Conservation (phyloP, 2,329 filamentous ascomycete species). For the Trichoderma semiorbis region DNA sequence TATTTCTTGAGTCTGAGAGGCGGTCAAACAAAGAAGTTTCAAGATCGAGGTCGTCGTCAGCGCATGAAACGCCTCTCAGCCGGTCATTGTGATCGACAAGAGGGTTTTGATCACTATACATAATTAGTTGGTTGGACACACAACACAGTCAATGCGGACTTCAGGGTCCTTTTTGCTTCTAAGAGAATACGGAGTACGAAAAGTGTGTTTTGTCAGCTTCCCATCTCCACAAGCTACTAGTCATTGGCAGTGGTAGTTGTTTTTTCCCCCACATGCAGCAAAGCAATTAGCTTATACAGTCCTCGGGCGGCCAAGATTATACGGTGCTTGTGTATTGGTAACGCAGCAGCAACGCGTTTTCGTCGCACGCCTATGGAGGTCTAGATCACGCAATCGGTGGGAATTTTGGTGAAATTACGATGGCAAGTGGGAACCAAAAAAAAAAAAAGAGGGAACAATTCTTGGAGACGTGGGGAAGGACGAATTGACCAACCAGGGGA, state of each 20-base stretch:
- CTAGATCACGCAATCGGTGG: conserved; percentile 17
- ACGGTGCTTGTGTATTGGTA: neutral
- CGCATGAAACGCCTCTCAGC: neutral
- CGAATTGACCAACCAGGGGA: neutral
- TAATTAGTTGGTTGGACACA: neutral
- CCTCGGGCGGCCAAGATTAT: neutral
- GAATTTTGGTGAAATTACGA: neutral
- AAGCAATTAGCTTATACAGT: conserved; percentile 8
- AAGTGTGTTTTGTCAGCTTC: neutral
- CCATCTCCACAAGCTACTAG: neutral
- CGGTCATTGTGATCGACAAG: neutral
- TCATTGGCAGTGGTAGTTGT: neutral
- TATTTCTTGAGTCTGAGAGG: neutral
- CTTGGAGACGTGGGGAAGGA: neutral
- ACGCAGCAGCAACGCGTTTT: neutral
- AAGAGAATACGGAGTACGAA: neutral
- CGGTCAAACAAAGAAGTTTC: neutral
- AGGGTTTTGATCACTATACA: neutral
- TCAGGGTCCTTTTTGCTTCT: neutral
- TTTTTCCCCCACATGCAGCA: conserved; percentile 8
- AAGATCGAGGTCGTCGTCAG: neutral
- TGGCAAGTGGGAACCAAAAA: neutral
- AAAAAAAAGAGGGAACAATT: neutral
- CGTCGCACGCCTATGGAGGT: conserved; percentile 1
- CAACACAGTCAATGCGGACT: neutral